Percentiles rank a stretch among this genome's conserved stretches.
Conservation (phyloP, 2,329 filamentous ascomycete species). For the Nigrospora sphaerica region DNA sequence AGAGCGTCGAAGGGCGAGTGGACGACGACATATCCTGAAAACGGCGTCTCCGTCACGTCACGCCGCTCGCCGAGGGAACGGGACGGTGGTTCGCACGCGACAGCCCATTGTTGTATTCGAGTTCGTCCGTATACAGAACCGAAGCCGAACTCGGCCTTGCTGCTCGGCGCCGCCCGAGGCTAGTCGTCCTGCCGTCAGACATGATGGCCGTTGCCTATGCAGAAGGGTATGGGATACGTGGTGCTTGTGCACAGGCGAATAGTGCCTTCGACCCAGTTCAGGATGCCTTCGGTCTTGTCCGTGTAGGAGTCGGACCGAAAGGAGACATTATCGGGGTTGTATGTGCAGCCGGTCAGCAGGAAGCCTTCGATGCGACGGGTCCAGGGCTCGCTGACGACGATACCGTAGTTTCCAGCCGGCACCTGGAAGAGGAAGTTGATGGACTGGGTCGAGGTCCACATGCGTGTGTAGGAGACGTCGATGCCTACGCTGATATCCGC, state of each 20-base stretch:
- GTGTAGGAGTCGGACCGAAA: slow-evolving; percentile 28
- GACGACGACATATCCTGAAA: no score
- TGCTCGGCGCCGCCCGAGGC: no score
- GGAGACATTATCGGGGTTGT: slow-evolving; percentile 13
- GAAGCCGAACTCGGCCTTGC: no score
- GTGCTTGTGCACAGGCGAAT: slow-evolving; percentile 29
- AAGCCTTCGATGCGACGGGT: slow-evolving; percentile 25
- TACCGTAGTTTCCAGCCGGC: slow-evolving; percentile 27
- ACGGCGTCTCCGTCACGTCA: no score
- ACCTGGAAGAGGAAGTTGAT: slow-evolving; percentile 23
- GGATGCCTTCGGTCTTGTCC: slow-evolving; percentile 19
- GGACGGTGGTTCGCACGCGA: no score
- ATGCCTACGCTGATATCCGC: slow-evolving; percentile 10
- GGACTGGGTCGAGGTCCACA: slow-evolving; percentile 24
- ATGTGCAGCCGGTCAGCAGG: slow-evolving; percentile 25
- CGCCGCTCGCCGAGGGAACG: no score
- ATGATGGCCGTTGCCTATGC: slow-evolving; percentile 18
- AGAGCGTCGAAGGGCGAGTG: no score
- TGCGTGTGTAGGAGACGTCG: slow-evolving; percentile 13
- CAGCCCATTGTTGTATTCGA: no score
- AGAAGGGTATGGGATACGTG: slow-evolving; percentile 26
- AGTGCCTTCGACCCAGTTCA: slow-evolving; percentile 31
- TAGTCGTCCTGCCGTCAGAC: no score
- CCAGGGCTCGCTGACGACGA: slow-evolving; percentile 29
- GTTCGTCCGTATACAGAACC: no score